Evolutionary conservation across 352 stramenopile genomes (phyloP), one percentile per base, ranked within the genome.

Genomic region (Blastocystis sp.): DNA sequence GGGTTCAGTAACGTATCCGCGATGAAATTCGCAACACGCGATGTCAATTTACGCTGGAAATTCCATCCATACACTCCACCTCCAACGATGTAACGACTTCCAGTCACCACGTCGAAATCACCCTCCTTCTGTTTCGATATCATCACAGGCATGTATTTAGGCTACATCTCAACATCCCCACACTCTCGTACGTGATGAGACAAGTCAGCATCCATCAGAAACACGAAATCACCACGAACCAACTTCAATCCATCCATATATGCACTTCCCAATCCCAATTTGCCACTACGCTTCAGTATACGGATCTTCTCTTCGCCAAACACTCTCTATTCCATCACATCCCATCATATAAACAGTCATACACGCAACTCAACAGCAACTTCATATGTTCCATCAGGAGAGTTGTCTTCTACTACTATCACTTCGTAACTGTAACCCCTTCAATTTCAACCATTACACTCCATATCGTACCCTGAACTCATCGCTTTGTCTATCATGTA

Each of bases 131-230:
- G 91, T 35, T 90, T 90, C n/a, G 50, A 39, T 21, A 91, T 85
- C 6, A 91, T 88, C 82, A 98, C 92, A 2, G 95, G 95, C 90
- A 98, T 98, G 90, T 98, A 98, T 92, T 98, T 98, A 51, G 96
- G 96, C 93, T 96, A 88, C 21, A 19, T 9, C 19, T 80, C 21
- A 90, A 1, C 3, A 0, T 6, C 88, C 3, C 13, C 0, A 16
- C 1, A 16, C 24, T 31, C 55, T 90, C 39, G 62, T 90, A 96
- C 94, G 93, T 99, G 97, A 92, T 99, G 97, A 80, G 95, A 98
- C 50, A 99, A 93, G 92, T 99, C 97, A 26, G 96, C 97, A 93
- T 99, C 96, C 96, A 99, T 98, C 60, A 99, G 93, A 91, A 99
- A 95, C 63, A 99, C 96, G 91, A 95, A 96, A 82, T 98, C 93